phyloP scores from a whole-genome alignment of 306 rosid genomes.

The apple (Malus domestica) region ASM211411v1 NC_041803.1:11300001-11300500 shows the following conservation, averaged over 20 bases:
- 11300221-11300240: neutral
- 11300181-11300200: conserved; percentile 10
- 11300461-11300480: too few relatives aligned
- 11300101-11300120: too few relatives aligned
- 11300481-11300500: too few relatives aligned
- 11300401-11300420: fast-evolving
- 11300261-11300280: neutral
- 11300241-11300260: neutral
- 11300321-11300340: neutral
- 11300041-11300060: too few relatives aligned
- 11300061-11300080: too few relatives aligned
- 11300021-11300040: too few relatives aligned
- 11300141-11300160: neutral
- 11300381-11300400: neutral
- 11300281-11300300: conserved; percentile 12
- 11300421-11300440: too few relatives aligned
- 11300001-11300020: too few relatives aligned
- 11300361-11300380: conserved; percentile 21
- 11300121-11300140: too few relatives aligned
- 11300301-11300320: conserved; percentile 23
- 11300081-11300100: too few relatives aligned
- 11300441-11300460: neutral
- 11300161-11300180: neutral
- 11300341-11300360: neutral
- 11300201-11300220: neutral